A percentile compares a stretch with the other conserved stretches of the same genome.
These are phyloP conservation scores for Plectosphaerella cucumerina DNA, from an alignment of 2,329 filamentous ascomycete genomes.

Conservation along the genomic window DNA sequence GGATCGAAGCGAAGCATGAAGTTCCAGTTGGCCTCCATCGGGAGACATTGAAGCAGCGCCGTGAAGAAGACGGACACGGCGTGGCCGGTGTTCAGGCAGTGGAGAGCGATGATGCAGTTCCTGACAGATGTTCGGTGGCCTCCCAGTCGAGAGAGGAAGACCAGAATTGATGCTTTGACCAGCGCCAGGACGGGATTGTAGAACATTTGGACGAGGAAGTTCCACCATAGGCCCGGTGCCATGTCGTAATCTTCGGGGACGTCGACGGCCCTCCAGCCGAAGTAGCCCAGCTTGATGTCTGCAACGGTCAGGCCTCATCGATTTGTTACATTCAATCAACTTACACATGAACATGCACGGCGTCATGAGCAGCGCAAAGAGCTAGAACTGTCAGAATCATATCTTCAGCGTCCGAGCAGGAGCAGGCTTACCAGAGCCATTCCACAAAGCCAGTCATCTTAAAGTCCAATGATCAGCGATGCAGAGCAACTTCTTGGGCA, in stretches of 20 bases:
- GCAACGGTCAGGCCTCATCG: background rate
- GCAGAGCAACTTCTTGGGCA: no score
- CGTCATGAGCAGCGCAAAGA: slow-evolving; percentile 13
- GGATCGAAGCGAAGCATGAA: slow-evolving; percentile 2
- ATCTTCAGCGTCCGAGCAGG: background rate
- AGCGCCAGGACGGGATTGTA: slow-evolving; percentile 42
- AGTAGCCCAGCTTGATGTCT: slow-evolving; percentile 24
- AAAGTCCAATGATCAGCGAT: no score
- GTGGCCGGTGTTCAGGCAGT: slow-evolving; percentile 28
- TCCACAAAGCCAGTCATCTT: slow-evolving; percentile 21
- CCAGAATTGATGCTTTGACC: slow-evolving; percentile 28
- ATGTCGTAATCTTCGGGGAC: slow-evolving; percentile 6
- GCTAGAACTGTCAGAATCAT: slow-evolving; percentile 1
- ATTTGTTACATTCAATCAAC: background rate
- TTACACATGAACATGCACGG: slow-evolving; percentile 21
- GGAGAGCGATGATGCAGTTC: slow-evolving; percentile 19
- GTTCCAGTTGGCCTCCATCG: slow-evolving; percentile 26
- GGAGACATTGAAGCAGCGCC: slow-evolving; percentile 34
- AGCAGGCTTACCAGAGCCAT: slow-evolving; percentile 14
- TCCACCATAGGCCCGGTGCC: slow-evolving; percentile 16
- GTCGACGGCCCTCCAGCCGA: slow-evolving; percentile 17
- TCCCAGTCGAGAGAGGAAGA: slow-evolving; percentile 26
- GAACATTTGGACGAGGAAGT: slow-evolving; percentile 23
- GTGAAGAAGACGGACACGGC: slow-evolving; percentile 30
- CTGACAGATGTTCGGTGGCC: slow-evolving; percentile 18